Evolutionary conservation across 805 yeast genomes (phyloP), one percentile per base, ranked within the genome.

Genomic region (Nakazawaea peltata): DNA sequence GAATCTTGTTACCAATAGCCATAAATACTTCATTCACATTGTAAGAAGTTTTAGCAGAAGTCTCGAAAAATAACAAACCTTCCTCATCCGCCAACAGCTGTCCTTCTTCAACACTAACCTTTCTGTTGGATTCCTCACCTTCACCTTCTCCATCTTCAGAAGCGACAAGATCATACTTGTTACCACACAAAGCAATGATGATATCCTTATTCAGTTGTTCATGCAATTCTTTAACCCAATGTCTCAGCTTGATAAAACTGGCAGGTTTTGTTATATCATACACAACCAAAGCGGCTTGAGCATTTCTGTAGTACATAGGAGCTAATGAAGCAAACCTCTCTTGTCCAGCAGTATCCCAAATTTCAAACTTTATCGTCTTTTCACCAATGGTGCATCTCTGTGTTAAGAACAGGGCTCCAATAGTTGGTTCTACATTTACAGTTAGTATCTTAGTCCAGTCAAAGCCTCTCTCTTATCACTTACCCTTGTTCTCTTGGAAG

Each of bases 311-410:
- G 61, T 90, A 90, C 92, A 90, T 81, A 19, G 97, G 97, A 1
- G 97, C 97, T 50, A 90, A 70, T 18, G 90, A 79, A 12, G 97
- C 96, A 65, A 90, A 90, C 44, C 98, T 65, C 57, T 90, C 98
- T 65, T 90, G 97, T 15, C 98, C 98, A 2, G 97, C 97, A 11
- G 97, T 88, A 56, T 88, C 97, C 94, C 95, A 84, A 41, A 84
- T 85, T 54, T 84, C 95, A 55, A 85, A 87, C 58, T 92, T 90
- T 52, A 90, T 84, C 7, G 92, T 83, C 50, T 81, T 73, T 41
- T 79, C 81, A 33, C 92, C 83, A 51, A 92, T 80, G 16, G 84
- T 76, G 53, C 95, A 88, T 51, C 94, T 77, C 56, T 90, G 97
- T 26, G 98, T 90, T 39, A 90, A 65, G 53, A 90, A 90, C 3